A percentile compares a stretch with the other conserved stretches of the same genome.
phyloP scores from a whole-genome alignment of 2,329 filamentous ascomycete genomes.

The Fusarium sacchari region DNA sequence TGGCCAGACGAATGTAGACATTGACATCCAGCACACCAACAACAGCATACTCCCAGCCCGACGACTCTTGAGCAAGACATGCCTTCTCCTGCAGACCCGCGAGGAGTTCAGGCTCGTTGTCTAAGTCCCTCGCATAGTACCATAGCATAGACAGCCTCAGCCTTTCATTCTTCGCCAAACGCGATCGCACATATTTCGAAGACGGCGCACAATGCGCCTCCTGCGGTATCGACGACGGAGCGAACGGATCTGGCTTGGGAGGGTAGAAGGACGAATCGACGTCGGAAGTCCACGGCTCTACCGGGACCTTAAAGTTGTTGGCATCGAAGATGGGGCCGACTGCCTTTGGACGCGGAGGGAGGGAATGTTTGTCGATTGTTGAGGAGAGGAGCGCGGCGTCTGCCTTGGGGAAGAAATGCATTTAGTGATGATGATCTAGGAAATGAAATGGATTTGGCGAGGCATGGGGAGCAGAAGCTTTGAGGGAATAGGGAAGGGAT shows the following conservation, averaged over 20 bases:
- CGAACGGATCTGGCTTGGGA: slow-evolving; percentile 9
- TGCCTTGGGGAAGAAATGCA: slow-evolving; percentile 42
- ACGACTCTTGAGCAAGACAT: slow-evolving; percentile 51
- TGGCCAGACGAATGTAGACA: slow-evolving; percentile 54
- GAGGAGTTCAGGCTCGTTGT: slow-evolving; percentile 53
- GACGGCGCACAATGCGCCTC: neutral
- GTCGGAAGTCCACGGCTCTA: slow-evolving; percentile 26
- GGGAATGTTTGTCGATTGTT: slow-evolving; percentile 13
- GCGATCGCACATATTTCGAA: slow-evolving; percentile 37
- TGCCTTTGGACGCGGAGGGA: slow-evolving; percentile 18
- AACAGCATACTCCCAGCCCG: slow-evolving; percentile 58
- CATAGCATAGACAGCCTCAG: slow-evolving; percentile 51
- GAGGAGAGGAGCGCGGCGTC: slow-evolving; percentile 42
- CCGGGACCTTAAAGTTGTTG: slow-evolving; percentile 11
- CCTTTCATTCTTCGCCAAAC: slow-evolving; percentile 44
- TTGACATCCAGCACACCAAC: slow-evolving; percentile 56
- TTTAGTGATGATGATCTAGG: neutral
- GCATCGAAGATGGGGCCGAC: slow-evolving; percentile 38
- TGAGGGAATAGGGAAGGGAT: neutral
- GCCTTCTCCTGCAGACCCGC: slow-evolving; percentile 55
- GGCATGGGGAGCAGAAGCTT: neutral
- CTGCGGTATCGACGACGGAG: slow-evolving; percentile 19
- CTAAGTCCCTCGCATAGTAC: slow-evolving; percentile 55
- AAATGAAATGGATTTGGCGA: neutral
- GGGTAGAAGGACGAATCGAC: slow-evolving; percentile 1